Percentiles rank a stretch among this genome's conserved stretches.
Conservation (phyloP, 805 yeast genomes). For the Wickerhamomyces chaumierensis region DNA sequence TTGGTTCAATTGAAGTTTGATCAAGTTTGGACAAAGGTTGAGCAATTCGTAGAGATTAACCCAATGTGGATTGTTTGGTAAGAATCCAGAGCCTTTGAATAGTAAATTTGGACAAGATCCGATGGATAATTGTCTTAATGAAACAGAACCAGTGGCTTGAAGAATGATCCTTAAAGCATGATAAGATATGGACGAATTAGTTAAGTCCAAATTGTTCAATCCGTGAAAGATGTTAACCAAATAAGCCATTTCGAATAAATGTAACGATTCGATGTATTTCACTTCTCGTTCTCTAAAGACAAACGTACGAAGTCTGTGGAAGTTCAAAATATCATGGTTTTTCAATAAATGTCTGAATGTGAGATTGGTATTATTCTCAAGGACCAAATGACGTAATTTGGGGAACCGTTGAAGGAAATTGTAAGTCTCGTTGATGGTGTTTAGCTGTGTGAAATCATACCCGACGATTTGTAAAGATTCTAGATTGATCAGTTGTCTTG, state of each 20-base stretch:
- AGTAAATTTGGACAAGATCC: slow-evolving; percentile 14
- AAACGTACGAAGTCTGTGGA: slow-evolving; percentile 7
- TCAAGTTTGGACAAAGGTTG: slow-evolving; percentile 8
- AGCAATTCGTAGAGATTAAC: slow-evolving; percentile 14
- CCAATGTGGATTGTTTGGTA: slow-evolving; percentile 3
- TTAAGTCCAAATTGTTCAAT: slow-evolving; percentile 11
- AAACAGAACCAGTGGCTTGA: slow-evolving; percentile 4
- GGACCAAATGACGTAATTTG: slow-evolving; percentile 7
- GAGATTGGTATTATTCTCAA: slow-evolving; percentile 14
- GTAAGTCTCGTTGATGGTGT: slow-evolving; percentile 8
- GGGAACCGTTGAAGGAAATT: slow-evolving; percentile 16
- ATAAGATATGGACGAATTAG: slow-evolving; percentile 16
- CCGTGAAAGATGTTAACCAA: slow-evolving; percentile 8
- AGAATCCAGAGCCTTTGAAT: slow-evolving; percentile 10
- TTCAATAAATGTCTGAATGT: slow-evolving; percentile 10
- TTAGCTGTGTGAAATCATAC: slow-evolving; percentile 11
- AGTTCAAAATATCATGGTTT: slow-evolving; percentile 9
- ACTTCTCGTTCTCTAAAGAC: slow-evolving; percentile 12
- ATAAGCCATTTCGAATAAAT: slow-evolving; percentile 5
- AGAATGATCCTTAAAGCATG: slow-evolving; percentile 11
- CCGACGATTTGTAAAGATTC: slow-evolving; percentile 11
- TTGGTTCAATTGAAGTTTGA: slow-evolving; percentile 13
- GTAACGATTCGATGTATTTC: slow-evolving; percentile 9
- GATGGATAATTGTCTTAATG: slow-evolving; percentile 9
- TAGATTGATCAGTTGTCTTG: slow-evolving; percentile 8